phyloP scores from a whole-genome alignment of 352 stramenopile species.

The Phytopythium vexans region DNA sequence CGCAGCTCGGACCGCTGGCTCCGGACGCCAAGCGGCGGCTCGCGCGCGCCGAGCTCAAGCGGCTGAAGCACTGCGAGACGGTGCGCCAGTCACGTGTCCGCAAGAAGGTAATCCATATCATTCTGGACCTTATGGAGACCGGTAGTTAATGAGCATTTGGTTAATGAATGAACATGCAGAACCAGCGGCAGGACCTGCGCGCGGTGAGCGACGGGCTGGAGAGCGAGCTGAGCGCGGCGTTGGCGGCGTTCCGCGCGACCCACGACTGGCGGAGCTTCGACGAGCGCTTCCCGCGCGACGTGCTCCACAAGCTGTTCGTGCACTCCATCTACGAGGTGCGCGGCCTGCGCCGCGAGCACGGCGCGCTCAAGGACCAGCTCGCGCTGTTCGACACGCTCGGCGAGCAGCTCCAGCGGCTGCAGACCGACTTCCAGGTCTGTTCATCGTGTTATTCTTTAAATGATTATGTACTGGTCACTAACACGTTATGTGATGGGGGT shows the following conservation, averaged over 20 bases:
- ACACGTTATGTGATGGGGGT: background rate
- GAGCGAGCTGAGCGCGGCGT: slow-evolving; percentile 27
- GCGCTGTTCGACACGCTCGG: slow-evolving; percentile 57
- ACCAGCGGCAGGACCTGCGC: slow-evolving; percentile 51
- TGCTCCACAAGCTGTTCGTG: slow-evolving; percentile 63
- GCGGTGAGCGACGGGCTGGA: slow-evolving; percentile 62
- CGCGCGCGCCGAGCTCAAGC: slow-evolving; percentile 66
- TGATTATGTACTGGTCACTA: background rate
- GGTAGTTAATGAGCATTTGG: too few species aligned
- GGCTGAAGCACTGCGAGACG: slow-evolving; percentile 76
- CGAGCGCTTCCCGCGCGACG: slow-evolving; percentile 39
- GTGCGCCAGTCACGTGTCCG: slow-evolving; percentile 75
- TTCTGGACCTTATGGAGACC: background rate
- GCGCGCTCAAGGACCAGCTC: slow-evolving; percentile 49
- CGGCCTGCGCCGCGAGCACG: slow-evolving; percentile 33
- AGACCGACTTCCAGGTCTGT: slow-evolving; percentile 47
- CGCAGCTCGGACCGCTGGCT: slow-evolving; percentile 36
- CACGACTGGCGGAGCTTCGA: slow-evolving; percentile 58
- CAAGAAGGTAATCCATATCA: slow-evolving; percentile 41
- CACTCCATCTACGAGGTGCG: slow-evolving; percentile 76
- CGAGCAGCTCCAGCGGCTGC: slow-evolving; percentile 69
- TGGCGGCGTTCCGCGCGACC: slow-evolving; percentile 27
- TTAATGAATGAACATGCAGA: slow-evolving; percentile 1
- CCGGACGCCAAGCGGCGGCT: slow-evolving; percentile 43
- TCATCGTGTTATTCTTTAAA: background rate